These are phyloP conservation scores for Ilex paraguariensis DNA, from an alignment of 305 asterid genomes.

Conservation along the genomic window DNA sequence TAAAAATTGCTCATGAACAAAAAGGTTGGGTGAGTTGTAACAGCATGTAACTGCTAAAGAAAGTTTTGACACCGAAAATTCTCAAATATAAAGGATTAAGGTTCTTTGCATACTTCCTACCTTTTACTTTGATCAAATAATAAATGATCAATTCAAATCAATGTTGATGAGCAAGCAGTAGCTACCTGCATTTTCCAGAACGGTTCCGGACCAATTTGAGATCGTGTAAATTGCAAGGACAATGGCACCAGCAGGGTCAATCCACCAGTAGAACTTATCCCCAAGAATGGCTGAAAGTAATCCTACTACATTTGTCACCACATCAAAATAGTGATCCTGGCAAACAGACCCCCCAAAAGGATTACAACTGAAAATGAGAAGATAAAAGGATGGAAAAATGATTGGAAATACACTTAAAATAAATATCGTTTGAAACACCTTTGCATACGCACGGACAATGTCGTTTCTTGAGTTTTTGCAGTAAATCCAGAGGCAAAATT, in stretches of 20 bases:
- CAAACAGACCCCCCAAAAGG: background rate
- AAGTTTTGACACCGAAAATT: background rate
- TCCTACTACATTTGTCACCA: slow-evolving; percentile 70
- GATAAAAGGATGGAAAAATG: background rate
- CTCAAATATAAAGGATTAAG: background rate
- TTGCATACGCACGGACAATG: slow-evolving; percentile 85
- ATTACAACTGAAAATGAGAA: too few species aligned
- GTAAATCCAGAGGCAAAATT: slow-evolving; percentile 80
- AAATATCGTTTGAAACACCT: slow-evolving; percentile 33
- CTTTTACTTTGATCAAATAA: background rate
- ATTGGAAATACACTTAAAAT: background rate
- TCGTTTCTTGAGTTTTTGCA: slow-evolving; percentile 73
- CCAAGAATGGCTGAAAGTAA: slow-evolving; percentile 71
- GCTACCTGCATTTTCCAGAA: slow-evolving; percentile 76
- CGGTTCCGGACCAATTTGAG: slow-evolving; percentile 65
- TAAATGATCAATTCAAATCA: background rate
- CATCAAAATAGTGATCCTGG: slow-evolving; percentile 84
- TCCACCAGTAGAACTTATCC: slow-evolving; percentile 73
- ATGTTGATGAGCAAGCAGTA: background rate
- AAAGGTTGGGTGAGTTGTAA: background rate
- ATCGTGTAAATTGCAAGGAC: slow-evolving; percentile 71
- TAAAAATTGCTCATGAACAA: background rate
- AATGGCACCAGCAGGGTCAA: slow-evolving; percentile 74
- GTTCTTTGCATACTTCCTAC: background rate
- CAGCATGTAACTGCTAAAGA: background rate